A percentile compares a stretch with the other conserved stretches of the same genome.
Evolutionary conservation across 2,329 filamentous ascomycete species (phyloP).

Genomic region (Nectriaceae sp.): DNA sequence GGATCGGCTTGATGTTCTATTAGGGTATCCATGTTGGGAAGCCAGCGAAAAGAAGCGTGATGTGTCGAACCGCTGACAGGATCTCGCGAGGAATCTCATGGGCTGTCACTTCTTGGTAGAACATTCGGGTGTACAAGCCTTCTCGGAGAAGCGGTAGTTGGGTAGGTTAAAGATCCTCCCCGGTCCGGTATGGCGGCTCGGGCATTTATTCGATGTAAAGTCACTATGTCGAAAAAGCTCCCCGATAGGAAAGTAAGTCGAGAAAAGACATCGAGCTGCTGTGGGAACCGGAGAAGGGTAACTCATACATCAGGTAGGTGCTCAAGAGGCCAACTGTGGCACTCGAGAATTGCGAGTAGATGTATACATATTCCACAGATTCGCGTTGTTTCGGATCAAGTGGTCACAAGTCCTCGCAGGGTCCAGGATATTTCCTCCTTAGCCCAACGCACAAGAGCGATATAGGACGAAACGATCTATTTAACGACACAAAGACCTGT

Average conservation of each 20-base stretch:
- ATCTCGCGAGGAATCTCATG: slow-evolving; percentile 5
- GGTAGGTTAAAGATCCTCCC: neutral
- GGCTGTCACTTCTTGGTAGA: neutral
- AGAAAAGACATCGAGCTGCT: slow-evolving; percentile 5
- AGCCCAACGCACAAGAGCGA: slow-evolving; percentile 1
- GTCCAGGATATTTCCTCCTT: slow-evolving; percentile 6
- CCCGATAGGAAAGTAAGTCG: slow-evolving; percentile 2
- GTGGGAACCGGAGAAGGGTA: neutral
- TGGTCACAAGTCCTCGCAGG: slow-evolving; percentile 1
- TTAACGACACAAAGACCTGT: slow-evolving; percentile 6
- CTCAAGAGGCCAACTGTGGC: slow-evolving; percentile 1
- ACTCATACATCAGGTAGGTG: slow-evolving; percentile 5
- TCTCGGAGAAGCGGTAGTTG: slow-evolving; percentile 2
- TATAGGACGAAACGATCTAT: slow-evolving; percentile 2
- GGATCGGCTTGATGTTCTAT: slow-evolving; percentile 3
- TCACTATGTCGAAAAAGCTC: neutral
- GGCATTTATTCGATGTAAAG: slow-evolving; percentile 5
- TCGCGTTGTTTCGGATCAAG: slow-evolving; percentile 5
- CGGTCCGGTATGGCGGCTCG: slow-evolving; percentile 3
- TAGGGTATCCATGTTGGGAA: slow-evolving; percentile 7
- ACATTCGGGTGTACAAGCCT: slow-evolving; percentile 4
- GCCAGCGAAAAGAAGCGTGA: neutral
- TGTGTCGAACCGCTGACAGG: slow-evolving; percentile 4
- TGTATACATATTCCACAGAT: neutral
- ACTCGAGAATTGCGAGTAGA: neutral